These are phyloP conservation scores for Fusarium nematophilum DNA, from an alignment of 2,329 filamentous ascomycete species.

Conservation along the genomic window DNA sequence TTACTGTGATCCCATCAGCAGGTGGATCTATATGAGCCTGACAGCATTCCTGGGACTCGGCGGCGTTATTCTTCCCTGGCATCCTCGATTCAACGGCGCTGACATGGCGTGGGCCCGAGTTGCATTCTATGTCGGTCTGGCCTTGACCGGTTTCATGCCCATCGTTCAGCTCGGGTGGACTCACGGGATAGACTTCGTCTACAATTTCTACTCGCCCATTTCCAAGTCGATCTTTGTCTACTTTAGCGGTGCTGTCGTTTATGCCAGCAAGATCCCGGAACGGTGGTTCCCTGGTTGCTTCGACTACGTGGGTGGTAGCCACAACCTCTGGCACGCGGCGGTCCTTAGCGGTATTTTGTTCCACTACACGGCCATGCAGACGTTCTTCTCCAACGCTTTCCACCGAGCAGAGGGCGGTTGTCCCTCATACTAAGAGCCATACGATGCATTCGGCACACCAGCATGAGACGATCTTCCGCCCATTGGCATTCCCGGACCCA, in stretches of 20 bases:
- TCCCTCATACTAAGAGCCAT: conserved; percentile 58
- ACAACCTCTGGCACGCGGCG: conserved; percentile 97
- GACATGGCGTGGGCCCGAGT: conserved; percentile 96
- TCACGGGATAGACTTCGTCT: conserved; percentile 82
- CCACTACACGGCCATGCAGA: conserved; percentile 95
- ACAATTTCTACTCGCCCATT: conserved; percentile 89
- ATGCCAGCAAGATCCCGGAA: conserved; percentile 93
- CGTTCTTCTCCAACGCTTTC: conserved; percentile 87
- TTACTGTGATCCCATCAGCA: conserved; percentile 92
- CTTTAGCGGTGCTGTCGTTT: conserved; percentile 83
- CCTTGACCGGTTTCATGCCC: conserved; percentile 88
- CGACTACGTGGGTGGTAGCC: conserved; percentile 93
- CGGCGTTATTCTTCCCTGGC: conserved; percentile 94
- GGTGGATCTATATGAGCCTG: conserved; percentile 85
- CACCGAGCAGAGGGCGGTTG: conserved; percentile 72
- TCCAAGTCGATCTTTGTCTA: conserved; percentile 89
- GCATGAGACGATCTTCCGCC: no score
- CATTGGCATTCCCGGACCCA: not conserved
- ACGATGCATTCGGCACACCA: no score
- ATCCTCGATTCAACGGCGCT: conserved; percentile 89
- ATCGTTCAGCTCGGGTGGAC: conserved; percentile 84
- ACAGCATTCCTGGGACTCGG: conserved; percentile 85
- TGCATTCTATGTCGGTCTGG: conserved; percentile 88
- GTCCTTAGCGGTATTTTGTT: conserved; percentile 97
- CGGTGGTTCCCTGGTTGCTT: conserved; percentile 93